Evolutionary conservation across 805 yeast genomes (phyloP).

Genomic region (Saccharomyces cerevisiae): DNA sequence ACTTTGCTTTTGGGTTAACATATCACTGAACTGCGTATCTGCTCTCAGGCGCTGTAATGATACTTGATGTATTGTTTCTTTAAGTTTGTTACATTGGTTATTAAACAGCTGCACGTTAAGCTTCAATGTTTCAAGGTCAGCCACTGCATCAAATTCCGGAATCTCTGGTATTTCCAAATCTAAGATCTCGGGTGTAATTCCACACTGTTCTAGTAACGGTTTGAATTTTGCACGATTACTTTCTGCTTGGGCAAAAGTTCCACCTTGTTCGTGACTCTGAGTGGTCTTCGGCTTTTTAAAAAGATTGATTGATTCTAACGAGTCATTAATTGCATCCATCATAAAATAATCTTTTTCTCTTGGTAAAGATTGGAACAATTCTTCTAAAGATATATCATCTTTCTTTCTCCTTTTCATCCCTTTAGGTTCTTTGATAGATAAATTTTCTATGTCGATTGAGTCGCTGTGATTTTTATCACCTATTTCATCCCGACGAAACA

Average conservation of each 20-base stretch:
- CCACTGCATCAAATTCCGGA: neutral
- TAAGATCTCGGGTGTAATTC: neutral
- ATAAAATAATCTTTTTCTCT: constrained; percentile 13
- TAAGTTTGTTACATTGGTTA: constrained; percentile 12
- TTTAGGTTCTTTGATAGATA: constrained; percentile 7
- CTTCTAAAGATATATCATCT: neutral
- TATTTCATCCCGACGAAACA: neutral
- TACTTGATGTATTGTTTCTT: constrained; percentile 10
- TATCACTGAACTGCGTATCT: constrained; percentile 13
- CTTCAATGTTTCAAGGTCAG: neutral
- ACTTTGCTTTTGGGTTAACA: constrained; percentile 19
- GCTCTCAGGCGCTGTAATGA: constrained; percentile 15
- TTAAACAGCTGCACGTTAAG: constrained; percentile 13
- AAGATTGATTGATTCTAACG: constrained; percentile 6
- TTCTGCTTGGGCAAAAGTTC: neutral
- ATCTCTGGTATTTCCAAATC: neutral
- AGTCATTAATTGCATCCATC: constrained; percentile 17
- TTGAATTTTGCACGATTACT: neutral
- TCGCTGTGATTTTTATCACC: neutral
- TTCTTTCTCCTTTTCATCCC: constrained; percentile 4
- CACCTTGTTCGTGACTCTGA: neutral
- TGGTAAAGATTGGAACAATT: constrained; percentile 5
- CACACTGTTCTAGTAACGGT: neutral
- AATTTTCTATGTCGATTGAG: neutral
- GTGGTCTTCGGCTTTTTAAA: neutral